These are phyloP conservation scores for Leucoagaricus sp. DNA, from an alignment of 1,284 basidiomycete genomes.

Conservation along the genomic window DNA sequence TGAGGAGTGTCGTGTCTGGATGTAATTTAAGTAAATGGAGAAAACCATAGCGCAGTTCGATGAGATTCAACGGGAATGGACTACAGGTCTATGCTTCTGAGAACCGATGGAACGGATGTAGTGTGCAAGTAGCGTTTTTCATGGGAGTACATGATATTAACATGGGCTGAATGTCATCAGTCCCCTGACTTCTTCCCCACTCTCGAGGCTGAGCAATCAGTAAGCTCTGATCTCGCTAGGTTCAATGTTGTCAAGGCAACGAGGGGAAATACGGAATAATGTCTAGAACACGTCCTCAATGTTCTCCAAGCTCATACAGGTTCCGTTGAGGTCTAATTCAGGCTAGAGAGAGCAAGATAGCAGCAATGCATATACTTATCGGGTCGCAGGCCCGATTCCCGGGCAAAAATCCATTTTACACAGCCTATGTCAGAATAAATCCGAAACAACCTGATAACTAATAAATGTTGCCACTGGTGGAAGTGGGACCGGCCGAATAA, in stretches of 20 bases:
- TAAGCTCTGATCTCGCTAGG: slow-evolving; percentile 3
- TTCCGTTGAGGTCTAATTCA: background rate
- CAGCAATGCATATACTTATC: background rate
- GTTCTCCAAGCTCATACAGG: background rate
- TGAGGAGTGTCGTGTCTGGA: too few species aligned
- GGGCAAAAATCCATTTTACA: background rate
- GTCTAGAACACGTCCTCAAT: background rate
- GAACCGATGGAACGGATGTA: background rate
- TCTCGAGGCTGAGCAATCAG: too few species aligned
- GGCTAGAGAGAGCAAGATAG: background rate
- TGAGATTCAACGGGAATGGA: background rate
- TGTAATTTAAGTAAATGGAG: too few species aligned
- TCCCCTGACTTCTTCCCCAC: too few species aligned
- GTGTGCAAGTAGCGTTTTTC: background rate
- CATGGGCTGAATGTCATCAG: too few species aligned
- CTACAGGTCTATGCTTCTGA: background rate
- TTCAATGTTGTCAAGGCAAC: slow-evolving; percentile 1
- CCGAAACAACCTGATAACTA: background rate
- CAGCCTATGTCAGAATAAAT: too few species aligned
- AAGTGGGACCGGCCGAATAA: background rate
- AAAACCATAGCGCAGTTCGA: background rate
- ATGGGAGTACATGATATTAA: background rate
- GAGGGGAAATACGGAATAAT: background rate
- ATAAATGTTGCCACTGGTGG: background rate
- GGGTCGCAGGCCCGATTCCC: background rate